Evolutionary conservation across 2,329 filamentous ascomycete genomes (phyloP).

Genomic region (Hymenoscyphus repandus): DNA sequence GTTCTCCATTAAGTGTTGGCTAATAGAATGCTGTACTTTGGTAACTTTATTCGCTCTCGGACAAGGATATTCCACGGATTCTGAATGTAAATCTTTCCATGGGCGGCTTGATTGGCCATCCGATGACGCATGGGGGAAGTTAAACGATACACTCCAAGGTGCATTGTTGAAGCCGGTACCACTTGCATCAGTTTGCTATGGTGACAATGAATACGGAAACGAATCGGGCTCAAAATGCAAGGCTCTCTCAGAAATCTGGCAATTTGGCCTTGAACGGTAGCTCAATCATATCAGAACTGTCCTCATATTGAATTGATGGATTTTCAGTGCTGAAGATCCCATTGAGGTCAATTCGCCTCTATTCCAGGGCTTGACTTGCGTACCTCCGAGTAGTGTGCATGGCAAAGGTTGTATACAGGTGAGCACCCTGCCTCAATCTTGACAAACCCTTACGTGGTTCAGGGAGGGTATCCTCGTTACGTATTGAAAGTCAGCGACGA

Average conservation of each 20-base stretch:
- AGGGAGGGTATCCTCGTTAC: not conserved
- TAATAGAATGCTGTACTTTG: too few relatives aligned
- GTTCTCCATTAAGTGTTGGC: too few relatives aligned
- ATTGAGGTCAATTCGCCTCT: not conserved
- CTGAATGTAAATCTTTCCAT: slow-evolving; percentile 11
- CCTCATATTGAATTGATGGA: not conserved
- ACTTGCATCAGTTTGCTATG: slow-evolving; percentile 39
- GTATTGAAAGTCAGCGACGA: not conserved
- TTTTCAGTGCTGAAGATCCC: not conserved
- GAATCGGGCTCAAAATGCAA: slow-evolving; percentile 9
- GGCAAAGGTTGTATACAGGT: not conserved
- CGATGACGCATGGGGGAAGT: slow-evolving; percentile 37
- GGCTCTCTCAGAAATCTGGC: slow-evolving; percentile 29
- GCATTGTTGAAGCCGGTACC: slow-evolving; percentile 38
- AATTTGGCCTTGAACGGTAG: slow-evolving; percentile 7
- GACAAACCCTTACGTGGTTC: not conserved
- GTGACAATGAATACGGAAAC: slow-evolving; percentile 13
- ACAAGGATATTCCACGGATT: too few relatives aligned
- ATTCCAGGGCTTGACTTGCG: not conserved
- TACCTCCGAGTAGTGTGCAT: not conserved
- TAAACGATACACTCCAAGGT: slow-evolving; percentile 41
- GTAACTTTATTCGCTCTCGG: too few relatives aligned
- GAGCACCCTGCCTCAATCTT: not conserved
- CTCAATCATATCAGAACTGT: too few relatives aligned
- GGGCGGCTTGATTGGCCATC: slow-evolving; percentile 40